Conservation (phyloP, 2,329 filamentous ascomycete species). For the Elsinoe arachidis region DNA sequence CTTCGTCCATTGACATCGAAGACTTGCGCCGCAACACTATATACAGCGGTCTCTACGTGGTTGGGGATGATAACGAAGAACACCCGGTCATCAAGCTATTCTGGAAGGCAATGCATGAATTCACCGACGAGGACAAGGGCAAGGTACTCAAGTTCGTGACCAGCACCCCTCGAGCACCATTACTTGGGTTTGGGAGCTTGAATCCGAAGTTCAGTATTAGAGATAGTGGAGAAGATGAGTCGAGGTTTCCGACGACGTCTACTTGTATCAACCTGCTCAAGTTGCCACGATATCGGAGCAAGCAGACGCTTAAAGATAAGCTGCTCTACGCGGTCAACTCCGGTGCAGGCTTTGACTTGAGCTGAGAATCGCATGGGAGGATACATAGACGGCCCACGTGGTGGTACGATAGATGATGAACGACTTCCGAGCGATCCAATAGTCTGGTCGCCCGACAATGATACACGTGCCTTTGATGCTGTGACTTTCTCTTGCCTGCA, state of each 20-base stretch:
- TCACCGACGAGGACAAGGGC: constrained; percentile 68
- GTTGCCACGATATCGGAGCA: constrained; percentile 68
- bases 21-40: constrained; percentile 76
- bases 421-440: too few species aligned
- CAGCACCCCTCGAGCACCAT: constrained; percentile 78
- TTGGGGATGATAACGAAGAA: constrained; percentile 81
- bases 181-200: constrained; percentile 80
- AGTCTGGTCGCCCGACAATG: too few species aligned
- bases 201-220: constrained; percentile 83
- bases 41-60: constrained; percentile 79
- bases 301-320: constrained; percentile 62
- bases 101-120: constrained; percentile 75
- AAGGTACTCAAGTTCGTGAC: constrained; percentile 95
- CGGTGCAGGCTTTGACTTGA: constrained; percentile 83
- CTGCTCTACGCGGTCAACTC: constrained; percentile 82
- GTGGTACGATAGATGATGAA: too few species aligned
- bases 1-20: constrained; percentile 73
- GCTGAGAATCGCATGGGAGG: constrained; percentile 38
- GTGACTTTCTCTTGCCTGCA: too few species aligned
- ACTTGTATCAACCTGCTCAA: constrained; percentile 95
- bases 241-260: constrained; percentile 79
- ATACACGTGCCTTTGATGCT: too few species aligned
- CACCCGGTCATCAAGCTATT: constrained; percentile 81
- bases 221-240: constrained; percentile 68
- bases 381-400: too few species aligned